Base-by-base conservation (phyloP, 2,329 filamentous ascomycete species). In the Simplicillium aogashimaense region DNA sequence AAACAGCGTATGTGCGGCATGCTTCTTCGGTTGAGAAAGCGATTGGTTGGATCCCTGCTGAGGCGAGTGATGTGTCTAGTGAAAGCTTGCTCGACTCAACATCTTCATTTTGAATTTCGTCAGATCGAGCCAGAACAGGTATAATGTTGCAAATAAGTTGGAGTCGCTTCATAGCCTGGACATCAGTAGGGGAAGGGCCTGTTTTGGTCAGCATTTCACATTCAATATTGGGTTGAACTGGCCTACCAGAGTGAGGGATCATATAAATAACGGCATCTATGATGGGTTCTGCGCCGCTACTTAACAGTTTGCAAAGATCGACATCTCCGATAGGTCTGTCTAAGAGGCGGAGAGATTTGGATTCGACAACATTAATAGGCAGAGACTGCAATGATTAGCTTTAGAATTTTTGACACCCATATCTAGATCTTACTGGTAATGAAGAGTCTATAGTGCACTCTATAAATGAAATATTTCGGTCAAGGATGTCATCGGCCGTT, bases 381-480 rank as follows among this genome's bases (percentile, higher is more conserved):
- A 67, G 31, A 76, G 72, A 37, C 79, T 77, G 38, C 65, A 69
- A 11, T 7, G 11, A 13, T n/a, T n/a, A 54, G 11, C 33, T 33
- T 33, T 25, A 34, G 18, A 18, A 9, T 6, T 5, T 25, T 9
- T 25, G 20, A 9, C 5, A 25, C 6, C 6, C 5, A 9, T 5
- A 9, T 6, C 20, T 25, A 9, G 9, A 6, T 9, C 20, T 25
- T 25, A 25, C 20, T 25, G 20, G 20, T 25, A 25, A 25, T 5
- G 20, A 25, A 9, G 20, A 25, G 5, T 25, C 20, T 6, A 25
- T 25, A 9, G 5, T 42, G 25, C 35, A 39, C 62, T 97, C 90
- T 43, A 95, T 80, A 55, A 98, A 95, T 59, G 87, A 95, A 5
- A 98, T 64, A 54, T 98, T 98, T 25, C 90, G 77, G 55, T 97